These are phyloP conservation scores for Jackrogersella multiformis DNA, from an alignment of 495 filamentous ascomycete genomes.

Conservation along the genomic window DNA sequence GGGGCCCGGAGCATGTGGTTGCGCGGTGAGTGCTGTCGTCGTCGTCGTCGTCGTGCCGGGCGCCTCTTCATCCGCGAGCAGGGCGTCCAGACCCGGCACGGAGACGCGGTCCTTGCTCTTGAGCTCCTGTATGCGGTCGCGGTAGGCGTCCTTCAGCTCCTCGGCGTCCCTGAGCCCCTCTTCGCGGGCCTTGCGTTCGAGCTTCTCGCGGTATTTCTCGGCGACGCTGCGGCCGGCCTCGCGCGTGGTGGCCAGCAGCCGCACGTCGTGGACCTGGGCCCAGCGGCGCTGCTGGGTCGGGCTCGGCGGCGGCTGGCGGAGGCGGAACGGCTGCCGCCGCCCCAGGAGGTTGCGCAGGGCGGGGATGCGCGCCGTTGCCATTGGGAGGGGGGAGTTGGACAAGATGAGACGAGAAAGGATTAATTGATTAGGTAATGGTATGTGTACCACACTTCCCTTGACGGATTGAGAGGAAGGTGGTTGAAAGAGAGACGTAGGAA, in stretches of 20 bases:
- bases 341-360: constrained; percentile 50
- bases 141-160: constrained; percentile 82
- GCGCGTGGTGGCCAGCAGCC: constrained; percentile 76
- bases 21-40: not conserved
- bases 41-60: constrained; percentile 4
- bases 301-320: constrained; percentile 41
- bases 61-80: constrained; percentile 44
- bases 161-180: constrained; percentile 78
- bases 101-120: constrained; percentile 62
- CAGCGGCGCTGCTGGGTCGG: constrained; percentile 76
- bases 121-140: constrained; percentile 77
- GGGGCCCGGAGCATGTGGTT: not conserved
- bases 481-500: not conserved
- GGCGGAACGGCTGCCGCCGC: constrained; percentile 32
- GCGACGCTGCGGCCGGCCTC: constrained; percentile 68
- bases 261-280: constrained; percentile 92
- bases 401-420: not conserved
- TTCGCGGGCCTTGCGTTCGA: constrained; percentile 81
- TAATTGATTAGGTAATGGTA: not conserved
- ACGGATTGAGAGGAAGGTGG: not conserved
- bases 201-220: constrained; percentile 88
- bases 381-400: constrained; percentile 8
- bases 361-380: constrained; percentile 47
- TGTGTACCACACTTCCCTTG: not conserved
- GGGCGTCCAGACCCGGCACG: constrained; percentile 60